These are phyloP conservation scores for Candida mattraensis DNA, from an alignment of 805 yeast genomes.

Conservation along the genomic window DNA sequence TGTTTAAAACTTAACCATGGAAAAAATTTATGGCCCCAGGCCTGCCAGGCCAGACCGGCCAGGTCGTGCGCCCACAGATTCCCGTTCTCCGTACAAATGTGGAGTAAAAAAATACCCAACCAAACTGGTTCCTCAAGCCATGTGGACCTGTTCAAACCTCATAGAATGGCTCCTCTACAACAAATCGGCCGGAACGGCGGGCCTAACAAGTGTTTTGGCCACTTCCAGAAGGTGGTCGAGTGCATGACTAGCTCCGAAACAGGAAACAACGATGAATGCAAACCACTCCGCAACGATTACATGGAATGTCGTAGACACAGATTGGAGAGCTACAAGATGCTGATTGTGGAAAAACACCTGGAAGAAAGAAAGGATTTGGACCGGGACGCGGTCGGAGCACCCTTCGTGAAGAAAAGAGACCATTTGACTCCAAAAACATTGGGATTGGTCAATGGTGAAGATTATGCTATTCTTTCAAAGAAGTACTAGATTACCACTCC, in stretches of 20 bases:
- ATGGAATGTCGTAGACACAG: constrained; percentile 40
- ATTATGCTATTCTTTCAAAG: constrained; percentile 28
- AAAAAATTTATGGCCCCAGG: too few species aligned
- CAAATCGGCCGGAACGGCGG: constrained; percentile 38
- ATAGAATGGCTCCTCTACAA: constrained; percentile 32
- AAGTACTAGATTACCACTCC: constrained; percentile 19
- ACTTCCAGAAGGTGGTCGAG: constrained; percentile 39
- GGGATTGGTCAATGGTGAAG: constrained; percentile 39
- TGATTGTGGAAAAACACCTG: constrained; percentile 34
- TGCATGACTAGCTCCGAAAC: constrained; percentile 38
- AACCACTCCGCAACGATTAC: constrained; percentile 34
- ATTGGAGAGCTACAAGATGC: constrained; percentile 37
- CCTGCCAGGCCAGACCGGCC: too few species aligned
- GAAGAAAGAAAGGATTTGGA: constrained; percentile 30
- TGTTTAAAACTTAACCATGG: too few species aligned
- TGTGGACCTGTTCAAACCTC: neutral
- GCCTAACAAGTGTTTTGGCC: constrained; percentile 39
- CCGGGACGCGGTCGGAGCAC: constrained; percentile 36
- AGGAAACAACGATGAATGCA: constrained; percentile 33
- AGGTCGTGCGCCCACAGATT: too few species aligned
- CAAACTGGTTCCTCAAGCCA: neutral
- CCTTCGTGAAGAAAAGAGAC: constrained; percentile 39
- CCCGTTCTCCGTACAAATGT: too few species aligned
- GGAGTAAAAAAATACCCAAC: constrained; percentile 2
- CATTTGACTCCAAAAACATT: constrained; percentile 39